phyloP scores from a whole-genome alignment of 2,329 filamentous ascomycete genomes.

The Chaetothyriales sp. region DNA sequence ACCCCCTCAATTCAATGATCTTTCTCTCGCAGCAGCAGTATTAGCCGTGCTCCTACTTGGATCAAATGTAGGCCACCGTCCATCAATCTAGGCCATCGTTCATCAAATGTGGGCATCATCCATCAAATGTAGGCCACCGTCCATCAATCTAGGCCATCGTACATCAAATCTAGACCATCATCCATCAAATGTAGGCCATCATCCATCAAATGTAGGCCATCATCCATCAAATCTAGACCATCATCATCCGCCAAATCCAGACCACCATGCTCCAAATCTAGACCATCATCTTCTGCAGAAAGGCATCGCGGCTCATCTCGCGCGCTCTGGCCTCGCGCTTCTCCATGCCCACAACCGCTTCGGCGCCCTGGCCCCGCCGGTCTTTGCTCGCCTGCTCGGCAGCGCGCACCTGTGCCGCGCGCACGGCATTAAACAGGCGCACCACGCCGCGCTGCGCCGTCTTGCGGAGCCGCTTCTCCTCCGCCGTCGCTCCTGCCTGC shows the following conservation, averaged over 20 bases:
- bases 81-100: too few relatives aligned
- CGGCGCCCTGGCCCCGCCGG: constrained; percentile 43
- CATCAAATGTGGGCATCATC: too few relatives aligned
- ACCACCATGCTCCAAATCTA: too few relatives aligned
- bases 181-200: too few relatives aligned
- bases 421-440: constrained; percentile 89
- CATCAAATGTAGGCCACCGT: too few relatives aligned
- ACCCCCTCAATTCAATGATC: not conserved
- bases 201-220: too few relatives aligned
- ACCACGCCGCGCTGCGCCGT: constrained; percentile 88
- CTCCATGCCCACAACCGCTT: constrained; percentile 63
- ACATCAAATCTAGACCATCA: too few relatives aligned
- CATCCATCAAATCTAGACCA: too few relatives aligned
- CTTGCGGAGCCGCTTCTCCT: constrained; percentile 70
- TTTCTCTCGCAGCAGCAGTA: not conserved
- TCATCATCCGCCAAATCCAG: too few relatives aligned
- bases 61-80: too few relatives aligned
- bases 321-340: constrained; percentile 77
- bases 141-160: too few relatives aligned
- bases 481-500: constrained; percentile 33
- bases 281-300: constrained; percentile 71
- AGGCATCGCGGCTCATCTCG: constrained; percentile 95
- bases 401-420: constrained; percentile 81
- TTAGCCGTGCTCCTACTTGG: too few relatives aligned
- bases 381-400: constrained; percentile 57